Evolutionary conservation across 345 rosid genomes (phyloP), one percentile per base, ranked within the genome.

Genomic region (Eucalyptus albens): DNA sequence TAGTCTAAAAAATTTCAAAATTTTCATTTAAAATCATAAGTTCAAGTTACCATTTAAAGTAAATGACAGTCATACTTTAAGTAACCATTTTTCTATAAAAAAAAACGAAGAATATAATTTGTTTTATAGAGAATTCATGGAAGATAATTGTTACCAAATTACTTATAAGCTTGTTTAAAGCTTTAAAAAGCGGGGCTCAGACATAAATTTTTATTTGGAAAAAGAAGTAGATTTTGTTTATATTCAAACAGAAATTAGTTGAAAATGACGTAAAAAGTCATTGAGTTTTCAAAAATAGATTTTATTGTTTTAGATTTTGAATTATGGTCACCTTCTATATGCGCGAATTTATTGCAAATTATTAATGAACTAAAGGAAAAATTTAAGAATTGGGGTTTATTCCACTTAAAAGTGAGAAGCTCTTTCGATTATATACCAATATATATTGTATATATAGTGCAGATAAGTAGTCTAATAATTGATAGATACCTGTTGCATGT

Each of bases 1-100:
- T 2, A 0, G 24, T 17, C 0, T 33, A 19, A 77, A 37, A 11
- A 37, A 19, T 77, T 44, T 11, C 2, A 4, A 77, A 37, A 10
- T 1, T 37, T 77, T 77, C 15, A 77, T 77, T 72, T 53, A 53
- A 53, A 53, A 0, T 21, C 59, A 53, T 53, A 19, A 53, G 11
- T 53, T 53, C 11, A 53, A 21, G 59, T 53, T 8, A 53, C 59
- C 59, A 53, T 53, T 53, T 10, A 33, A 72, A 72, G 44, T 33
- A 19, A 33, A 21, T 3, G 82, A 3, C 44, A 17, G 14, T 17
- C 82, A 5, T 72, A 17, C 21, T 56, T 56, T 56, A 56, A 56
- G 29, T 56, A 56, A 22, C 62, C 62, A 10, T 56, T 56, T 56
- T 56, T 56, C 12, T 56, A 24, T 3, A 0, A 53, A 19, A 53